Evolutionary conservation across 2,329 filamentous ascomycete species (phyloP), one percentile per base, ranked within the genome.

Genomic region (Fusarium sp.): DNA sequence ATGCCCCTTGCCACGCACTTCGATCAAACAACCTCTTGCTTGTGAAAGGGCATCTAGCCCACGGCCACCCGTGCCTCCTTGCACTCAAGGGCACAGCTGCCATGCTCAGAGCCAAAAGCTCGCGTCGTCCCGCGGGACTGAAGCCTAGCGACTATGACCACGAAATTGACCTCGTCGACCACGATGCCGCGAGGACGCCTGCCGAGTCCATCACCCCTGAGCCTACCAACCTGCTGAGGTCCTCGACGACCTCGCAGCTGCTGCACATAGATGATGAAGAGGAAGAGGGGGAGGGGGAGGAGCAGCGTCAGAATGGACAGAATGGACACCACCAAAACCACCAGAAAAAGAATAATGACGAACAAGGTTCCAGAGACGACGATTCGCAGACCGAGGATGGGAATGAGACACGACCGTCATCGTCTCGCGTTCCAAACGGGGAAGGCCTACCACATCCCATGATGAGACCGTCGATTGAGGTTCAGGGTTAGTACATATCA

Each of bases 161-260:
- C 79, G 90, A 91, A 78, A 94, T 95, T 76, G 81, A 78, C 71
- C 87, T 95, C 39, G 84, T 93, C 71, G 91, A 94, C 78, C 82
- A 84, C 60, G 83, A 83, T 75, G 67, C 76, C 65, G 71, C 69
- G 12, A 58, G 60, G 51, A 75, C 75, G 40, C 72, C 73, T 41
- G 58, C 69, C 51, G 57, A 62, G 53, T 57, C 70, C 16, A 37
- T 55, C 18, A 70, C 68, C 23, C 69, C 67, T 16, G 71, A 76
- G 39, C 67, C 73, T 13, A 56, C 64, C 50, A 56, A 55, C 7
- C 58, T 75, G 44, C 41, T 40, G 15, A 72, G 71, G 52, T 68
- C 60, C 40, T 70, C 76, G n/a, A 73, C 73, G 23, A 75, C 68
- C 6, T 67, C 73, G n/a, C 73, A 68, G 16, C 52, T 77, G 52